Conservation (phyloP, 2,329 filamentous ascomycete genomes). For the Mycogone perniciosa region DNA sequence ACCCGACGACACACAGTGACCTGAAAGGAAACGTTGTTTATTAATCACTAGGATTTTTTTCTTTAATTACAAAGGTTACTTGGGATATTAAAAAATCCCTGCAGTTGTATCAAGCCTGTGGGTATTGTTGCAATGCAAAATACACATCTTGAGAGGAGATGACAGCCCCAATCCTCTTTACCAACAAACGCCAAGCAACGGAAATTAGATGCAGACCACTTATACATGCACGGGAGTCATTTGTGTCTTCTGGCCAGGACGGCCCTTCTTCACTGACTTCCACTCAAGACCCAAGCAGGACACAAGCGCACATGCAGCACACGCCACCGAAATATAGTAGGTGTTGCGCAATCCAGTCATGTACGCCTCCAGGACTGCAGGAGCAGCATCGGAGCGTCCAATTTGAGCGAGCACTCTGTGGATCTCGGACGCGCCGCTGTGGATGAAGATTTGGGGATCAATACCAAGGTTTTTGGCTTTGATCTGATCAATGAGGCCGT, state of each 20-base stretch:
- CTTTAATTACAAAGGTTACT: too few relatives aligned
- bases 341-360: constrained; percentile 43
- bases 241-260: constrained; percentile 22
- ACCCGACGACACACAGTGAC: constrained; percentile 35
- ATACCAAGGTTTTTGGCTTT: constrained; percentile 36
- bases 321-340: constrained; percentile 47
- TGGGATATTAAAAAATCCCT: too few relatives aligned
- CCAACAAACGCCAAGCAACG: not conserved
- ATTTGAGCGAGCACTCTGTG: constrained; percentile 36
- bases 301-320: constrained; percentile 40
- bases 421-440: constrained; percentile 47
- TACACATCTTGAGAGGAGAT: constrained; percentile 7
- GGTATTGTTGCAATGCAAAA: not conserved
- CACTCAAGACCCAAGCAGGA: constrained; percentile 40
- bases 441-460: constrained; percentile 42
- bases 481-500: constrained; percentile 51
- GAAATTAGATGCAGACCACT: not conserved
- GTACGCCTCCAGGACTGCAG: constrained; percentile 42
- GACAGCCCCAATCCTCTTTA: not conserved
- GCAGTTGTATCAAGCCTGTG: not conserved
- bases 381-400: constrained; percentile 34
- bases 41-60: too few relatives aligned
- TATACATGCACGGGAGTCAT: constrained; percentile 19
- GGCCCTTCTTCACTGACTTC: constrained; percentile 47
- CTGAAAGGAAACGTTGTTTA: constrained; percentile 3